Percentiles rank a stretch among this genome's conserved stretches.
These are phyloP conservation scores for Termitomyces titanicus DNA, from an alignment of 768 basidiomycete genomes.

Conservation along the genomic window DNA sequence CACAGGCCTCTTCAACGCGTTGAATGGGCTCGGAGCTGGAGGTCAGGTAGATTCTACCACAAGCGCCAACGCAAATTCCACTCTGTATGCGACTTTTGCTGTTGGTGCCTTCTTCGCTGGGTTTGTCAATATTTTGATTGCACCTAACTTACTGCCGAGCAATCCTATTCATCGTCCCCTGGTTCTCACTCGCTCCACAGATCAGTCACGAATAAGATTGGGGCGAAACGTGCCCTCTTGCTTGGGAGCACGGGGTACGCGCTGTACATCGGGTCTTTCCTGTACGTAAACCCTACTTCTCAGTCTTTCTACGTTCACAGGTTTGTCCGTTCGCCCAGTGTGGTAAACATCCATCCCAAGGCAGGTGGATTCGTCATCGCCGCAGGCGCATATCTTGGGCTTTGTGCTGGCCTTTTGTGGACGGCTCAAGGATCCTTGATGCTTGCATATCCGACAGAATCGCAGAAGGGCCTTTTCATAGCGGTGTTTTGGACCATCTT, in stretches of 20 bases:
- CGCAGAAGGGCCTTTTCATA: conserved; percentile 74
- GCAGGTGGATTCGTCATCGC: conserved; percentile 64
- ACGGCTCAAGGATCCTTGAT: conserved; percentile 84
- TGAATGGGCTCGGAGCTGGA: conserved; percentile 61
- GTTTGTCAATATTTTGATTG: conserved; percentile 28
- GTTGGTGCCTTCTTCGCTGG: conserved; percentile 66
- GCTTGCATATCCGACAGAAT: conserved; percentile 79
- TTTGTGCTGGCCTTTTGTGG: conserved; percentile 74
- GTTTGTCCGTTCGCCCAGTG: conserved; percentile 31
- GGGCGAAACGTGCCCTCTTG: conserved; percentile 69
- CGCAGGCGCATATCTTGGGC: conserved; percentile 68
- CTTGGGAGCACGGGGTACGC: conserved; percentile 76
- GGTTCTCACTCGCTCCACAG: conserved; percentile 28
- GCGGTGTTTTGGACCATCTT: conserved; percentile 84
- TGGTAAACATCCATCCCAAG: conserved; percentile 62
- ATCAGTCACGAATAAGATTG: conserved; percentile 77
- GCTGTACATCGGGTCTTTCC: conserved; percentile 68
- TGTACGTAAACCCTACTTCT: conserved; percentile 41
- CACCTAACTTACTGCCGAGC: neutral
- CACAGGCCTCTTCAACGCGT: conserved; percentile 58
- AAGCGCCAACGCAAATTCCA: conserved; percentile 53
- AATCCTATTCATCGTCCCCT: neutral
- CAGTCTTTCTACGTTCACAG: neutral
- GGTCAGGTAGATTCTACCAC: conserved; percentile 53
- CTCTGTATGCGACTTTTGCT: conserved; percentile 60